phyloP scores from a whole-genome alignment of 2,329 filamentous ascomycete genomes.

The Fonsecaea multimorphosa region DNA sequence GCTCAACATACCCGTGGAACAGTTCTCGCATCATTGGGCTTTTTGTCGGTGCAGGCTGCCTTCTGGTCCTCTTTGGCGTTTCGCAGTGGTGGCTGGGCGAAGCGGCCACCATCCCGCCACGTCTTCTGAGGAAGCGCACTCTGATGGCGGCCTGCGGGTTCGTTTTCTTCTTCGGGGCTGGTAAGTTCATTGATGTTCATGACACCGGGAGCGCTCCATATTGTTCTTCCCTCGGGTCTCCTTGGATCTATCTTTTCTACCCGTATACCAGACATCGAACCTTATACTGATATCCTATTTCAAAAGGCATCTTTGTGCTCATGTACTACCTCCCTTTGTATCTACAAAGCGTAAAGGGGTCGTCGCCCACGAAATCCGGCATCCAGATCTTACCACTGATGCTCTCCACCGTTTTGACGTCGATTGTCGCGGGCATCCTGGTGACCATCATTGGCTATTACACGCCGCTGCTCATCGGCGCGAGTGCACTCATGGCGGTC shows the following conservation, averaged over 20 bases:
- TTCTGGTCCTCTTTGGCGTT: conserved; percentile 37
- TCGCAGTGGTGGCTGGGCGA: conserved; percentile 37
- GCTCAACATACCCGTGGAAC: conserved; percentile 53
- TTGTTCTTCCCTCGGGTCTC: no score
- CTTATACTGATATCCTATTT: no score
- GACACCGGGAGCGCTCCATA: no score
- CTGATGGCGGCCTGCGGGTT: conserved; percentile 38
- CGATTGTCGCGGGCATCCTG: conserved; percentile 38
- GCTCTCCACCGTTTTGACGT: conserved; percentile 44
- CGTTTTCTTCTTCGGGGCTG: conserved; percentile 39
- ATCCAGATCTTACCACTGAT: conserved; percentile 49
- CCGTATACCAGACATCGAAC: no score
- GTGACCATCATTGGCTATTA: conserved; percentile 42
- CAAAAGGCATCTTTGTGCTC: conserved; percentile 33
- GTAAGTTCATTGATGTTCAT: no score
- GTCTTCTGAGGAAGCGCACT: conserved; percentile 39
- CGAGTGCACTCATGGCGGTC: conserved; percentile 36
- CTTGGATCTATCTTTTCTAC: no score
- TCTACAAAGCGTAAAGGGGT: conserved; percentile 43
- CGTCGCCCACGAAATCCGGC: conserved; percentile 40
- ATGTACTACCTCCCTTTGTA: conserved; percentile 45
- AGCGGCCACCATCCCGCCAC: conserved; percentile 39
- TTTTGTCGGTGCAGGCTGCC: conserved; percentile 38
- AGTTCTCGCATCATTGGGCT: conserved; percentile 57
- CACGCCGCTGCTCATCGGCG: conserved; percentile 41